A percentile compares a stretch with the other conserved stretches of the same genome.
phyloP scores from a whole-genome alignment of 257 asterid species.

The Hygrophila difformis region DNA sequence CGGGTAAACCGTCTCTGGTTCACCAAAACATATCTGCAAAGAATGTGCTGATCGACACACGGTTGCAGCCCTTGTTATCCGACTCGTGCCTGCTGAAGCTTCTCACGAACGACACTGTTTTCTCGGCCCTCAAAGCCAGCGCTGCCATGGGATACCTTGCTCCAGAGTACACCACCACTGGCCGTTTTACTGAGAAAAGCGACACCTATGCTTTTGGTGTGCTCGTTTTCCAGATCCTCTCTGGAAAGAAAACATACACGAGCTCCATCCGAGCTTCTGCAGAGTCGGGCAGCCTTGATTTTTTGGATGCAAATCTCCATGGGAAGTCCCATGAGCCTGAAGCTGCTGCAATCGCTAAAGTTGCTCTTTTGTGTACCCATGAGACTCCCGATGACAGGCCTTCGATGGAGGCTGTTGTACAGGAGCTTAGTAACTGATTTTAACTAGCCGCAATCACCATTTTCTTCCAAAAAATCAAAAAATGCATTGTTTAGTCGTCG shows the following conservation, averaged over 20 bases:
- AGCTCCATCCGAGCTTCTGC: constrained; percentile 46
- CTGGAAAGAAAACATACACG: constrained; percentile 50
- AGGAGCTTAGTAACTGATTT: constrained; percentile 23
- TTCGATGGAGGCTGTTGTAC: constrained; percentile 38
- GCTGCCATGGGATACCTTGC: constrained; percentile 96
- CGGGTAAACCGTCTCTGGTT: constrained; percentile 56
- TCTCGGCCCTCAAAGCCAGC: constrained; percentile 78
- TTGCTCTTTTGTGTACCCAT: constrained; percentile 54
- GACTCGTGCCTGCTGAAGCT: constrained; percentile 85
- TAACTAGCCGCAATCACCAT: not conserved
- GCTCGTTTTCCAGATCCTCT: constrained; percentile 72
- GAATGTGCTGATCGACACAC: constrained; percentile 63
- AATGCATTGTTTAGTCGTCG: constrained; percentile 1
- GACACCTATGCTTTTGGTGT: constrained; percentile 86
- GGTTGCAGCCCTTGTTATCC: constrained; percentile 51
- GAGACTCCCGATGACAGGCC: constrained; percentile 79
- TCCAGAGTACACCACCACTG: constrained; percentile 77
- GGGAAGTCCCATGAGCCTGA: constrained; percentile 49
- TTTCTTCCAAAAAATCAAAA: too few relatives aligned
- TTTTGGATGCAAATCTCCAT: constrained; percentile 46
- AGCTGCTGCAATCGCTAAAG: constrained; percentile 39
- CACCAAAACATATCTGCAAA: constrained; percentile 86
- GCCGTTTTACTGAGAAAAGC: constrained; percentile 84
- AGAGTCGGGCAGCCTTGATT: constrained; percentile 44
- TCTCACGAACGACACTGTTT: constrained; percentile 70